phyloP scores from a whole-genome alignment of 2,329 filamentous ascomycete species.

The Graphilbum sp. region DNA sequence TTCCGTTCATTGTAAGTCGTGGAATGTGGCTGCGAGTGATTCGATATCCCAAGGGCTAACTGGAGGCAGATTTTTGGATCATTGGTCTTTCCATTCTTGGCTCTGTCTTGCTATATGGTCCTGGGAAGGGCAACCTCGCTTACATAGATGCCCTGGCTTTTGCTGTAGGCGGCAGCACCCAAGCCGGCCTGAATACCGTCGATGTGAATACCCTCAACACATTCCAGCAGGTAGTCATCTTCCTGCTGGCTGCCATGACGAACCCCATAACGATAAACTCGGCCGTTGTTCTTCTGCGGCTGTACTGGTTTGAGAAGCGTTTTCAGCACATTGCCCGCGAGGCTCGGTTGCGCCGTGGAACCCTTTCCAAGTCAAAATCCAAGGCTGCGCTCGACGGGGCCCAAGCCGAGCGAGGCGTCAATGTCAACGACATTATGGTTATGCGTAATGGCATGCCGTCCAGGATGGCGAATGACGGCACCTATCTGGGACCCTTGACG shows the following conservation, averaged over 20 bases:
- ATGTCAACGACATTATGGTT: conserved; percentile 48
- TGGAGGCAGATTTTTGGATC: conserved; percentile 43
- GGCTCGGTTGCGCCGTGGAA: conserved; percentile 48
- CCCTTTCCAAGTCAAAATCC: conserved; percentile 45
- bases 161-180: conserved; percentile 69
- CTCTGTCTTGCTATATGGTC: conserved; percentile 60
- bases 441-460: conserved; percentile 39
- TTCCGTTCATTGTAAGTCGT: conserved; percentile 52
- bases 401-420: conserved; percentile 45
- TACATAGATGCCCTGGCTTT: conserved; percentile 90
- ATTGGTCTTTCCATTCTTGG: conserved; percentile 54
- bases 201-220: conserved; percentile 51
- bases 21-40: neutral
- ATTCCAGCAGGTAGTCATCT: conserved; percentile 60
- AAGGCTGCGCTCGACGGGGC: conserved; percentile 26
- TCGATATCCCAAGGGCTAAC: neutral
- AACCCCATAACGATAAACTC: conserved; percentile 77
- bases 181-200: conserved; percentile 79
- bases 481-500: conserved; percentile 24
- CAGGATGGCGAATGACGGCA: conserved; percentile 45
- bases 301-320: conserved; percentile 97
- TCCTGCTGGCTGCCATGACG: conserved; percentile 52
- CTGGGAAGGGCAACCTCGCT: conserved; percentile 36
- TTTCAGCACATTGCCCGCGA: conserved; percentile 74
- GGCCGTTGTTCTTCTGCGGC: conserved; percentile 74